These are phyloP conservation scores for Globisporangium middletonii DNA, from an alignment of 352 stramenopile species.

Conservation along the genomic window DNA sequence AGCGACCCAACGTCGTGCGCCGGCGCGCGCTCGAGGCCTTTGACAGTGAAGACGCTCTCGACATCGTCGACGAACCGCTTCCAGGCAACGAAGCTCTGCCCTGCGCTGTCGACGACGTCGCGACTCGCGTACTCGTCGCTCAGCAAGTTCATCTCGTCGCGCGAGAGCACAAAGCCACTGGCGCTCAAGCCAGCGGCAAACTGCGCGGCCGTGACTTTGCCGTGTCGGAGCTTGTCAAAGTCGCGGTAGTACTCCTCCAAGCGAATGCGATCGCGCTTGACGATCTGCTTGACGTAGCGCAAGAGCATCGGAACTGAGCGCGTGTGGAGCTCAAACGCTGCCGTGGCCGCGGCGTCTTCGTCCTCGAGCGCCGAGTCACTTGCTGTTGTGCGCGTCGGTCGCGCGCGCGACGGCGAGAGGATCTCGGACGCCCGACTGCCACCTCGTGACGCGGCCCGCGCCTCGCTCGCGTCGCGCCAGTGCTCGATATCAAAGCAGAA, in stretches of 20 bases:
- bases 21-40: constrained; percentile 58
- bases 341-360: constrained; percentile 4
- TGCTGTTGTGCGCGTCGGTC: neutral
- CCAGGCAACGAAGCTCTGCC: constrained; percentile 59
- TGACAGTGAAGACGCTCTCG: constrained; percentile 75
- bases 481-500: constrained; percentile 79
- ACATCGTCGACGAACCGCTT: constrained; percentile 78
- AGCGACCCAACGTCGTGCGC: constrained; percentile 46
- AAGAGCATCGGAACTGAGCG: constrained; percentile 66
- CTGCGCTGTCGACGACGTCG: constrained; percentile 50
- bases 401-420: constrained; percentile 23
- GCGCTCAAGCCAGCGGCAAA: constrained; percentile 58
- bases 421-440: constrained; percentile 36
- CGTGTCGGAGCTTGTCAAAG: constrained; percentile 77
- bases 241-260: constrained; percentile 82
- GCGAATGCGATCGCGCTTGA: constrained; percentile 77
- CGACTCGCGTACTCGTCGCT: constrained; percentile 47
- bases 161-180: constrained; percentile 44
- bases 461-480: constrained; percentile 15
- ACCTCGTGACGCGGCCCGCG: constrained; percentile 33
- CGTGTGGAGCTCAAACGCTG: constrained; percentile 19
- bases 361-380: constrained; percentile 24
- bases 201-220: constrained; percentile 63
- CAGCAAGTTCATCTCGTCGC: constrained; percentile 50
- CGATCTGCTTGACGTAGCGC: constrained; percentile 72